Evolutionary conservation across 352 stramenopile genomes (phyloP).

Genomic region (Pythium aristosporum): DNA sequence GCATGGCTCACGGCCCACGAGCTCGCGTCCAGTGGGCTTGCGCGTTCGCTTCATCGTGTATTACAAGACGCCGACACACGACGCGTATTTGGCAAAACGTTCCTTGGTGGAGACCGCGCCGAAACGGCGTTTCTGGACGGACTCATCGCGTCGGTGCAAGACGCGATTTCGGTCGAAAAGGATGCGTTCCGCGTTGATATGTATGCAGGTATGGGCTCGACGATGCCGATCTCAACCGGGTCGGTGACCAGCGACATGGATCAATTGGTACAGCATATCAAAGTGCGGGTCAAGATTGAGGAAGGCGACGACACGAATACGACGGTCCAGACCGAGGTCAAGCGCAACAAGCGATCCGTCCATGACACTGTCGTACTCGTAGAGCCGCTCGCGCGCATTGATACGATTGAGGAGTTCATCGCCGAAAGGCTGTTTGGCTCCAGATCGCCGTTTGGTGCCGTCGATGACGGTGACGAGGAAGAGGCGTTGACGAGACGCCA

Average conservation of each 20-base stretch:
- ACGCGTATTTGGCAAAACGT: conserved; percentile 37
- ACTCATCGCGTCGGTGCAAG: conserved; percentile 48
- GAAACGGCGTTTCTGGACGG: conserved; percentile 22
- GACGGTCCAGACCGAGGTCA: conserved; percentile 21
- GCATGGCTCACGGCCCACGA: conserved; percentile 57
- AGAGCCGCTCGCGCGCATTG: conserved; percentile 69
- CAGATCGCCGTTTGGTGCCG: conserved; percentile 36
- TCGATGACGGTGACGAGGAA: conserved; percentile 30
- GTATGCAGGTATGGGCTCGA: background rate
- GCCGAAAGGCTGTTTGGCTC: conserved; percentile 60
- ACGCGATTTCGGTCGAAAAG: conserved; percentile 64
- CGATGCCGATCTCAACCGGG: conserved; percentile 14
- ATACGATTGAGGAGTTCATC: conserved; percentile 81
- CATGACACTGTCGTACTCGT: conserved; percentile 76
- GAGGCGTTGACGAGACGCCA: conserved; percentile 7
- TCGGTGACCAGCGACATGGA: conserved; percentile 51
- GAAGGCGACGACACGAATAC: conserved; percentile 24
- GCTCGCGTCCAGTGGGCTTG: conserved; percentile 56
- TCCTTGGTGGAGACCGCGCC: conserved; percentile 10
- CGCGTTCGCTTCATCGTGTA: conserved; percentile 38
- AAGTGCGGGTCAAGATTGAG: conserved; percentile 66
- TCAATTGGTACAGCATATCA: conserved; percentile 69
- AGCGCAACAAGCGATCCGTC: conserved; percentile 39
- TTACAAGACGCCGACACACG: conserved; percentile 32
- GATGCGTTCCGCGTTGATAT: conserved; percentile 46